phyloP scores from a whole-genome alignment of 202 grass and related monocot genomes.

The Miscanthus sacchariflorus region DNA sequence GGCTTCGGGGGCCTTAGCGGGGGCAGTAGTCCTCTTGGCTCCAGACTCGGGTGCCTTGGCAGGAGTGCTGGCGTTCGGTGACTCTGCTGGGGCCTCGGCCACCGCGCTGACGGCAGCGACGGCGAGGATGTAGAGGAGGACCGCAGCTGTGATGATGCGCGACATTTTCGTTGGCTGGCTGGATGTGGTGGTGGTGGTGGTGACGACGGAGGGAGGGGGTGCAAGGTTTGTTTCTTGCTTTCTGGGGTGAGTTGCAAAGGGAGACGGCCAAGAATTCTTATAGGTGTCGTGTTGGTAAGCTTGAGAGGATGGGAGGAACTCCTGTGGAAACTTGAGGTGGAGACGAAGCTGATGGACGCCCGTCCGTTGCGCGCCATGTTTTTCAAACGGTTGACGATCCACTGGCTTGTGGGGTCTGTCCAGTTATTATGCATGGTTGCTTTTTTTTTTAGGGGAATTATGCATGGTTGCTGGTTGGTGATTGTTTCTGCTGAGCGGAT shows the following conservation, averaged over 20 bases:
- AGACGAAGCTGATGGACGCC: constrained; percentile 12
- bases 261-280: constrained; percentile 35
- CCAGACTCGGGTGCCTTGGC: constrained; percentile 8
- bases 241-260: constrained; percentile 55
- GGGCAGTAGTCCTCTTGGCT: neutral
- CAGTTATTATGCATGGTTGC: neutral
- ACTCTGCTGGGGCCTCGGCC: constrained; percentile 44
- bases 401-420: neutral
- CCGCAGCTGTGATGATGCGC: constrained; percentile 28
- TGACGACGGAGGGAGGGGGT: neutral
- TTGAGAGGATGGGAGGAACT: constrained; percentile 23
- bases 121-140: constrained; percentile 49
- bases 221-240: constrained; percentile 32
- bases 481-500: neutral
- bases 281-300: neutral
- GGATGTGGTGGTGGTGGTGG: neutral
- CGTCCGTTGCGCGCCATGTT: constrained; percentile 43
- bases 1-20: constrained; percentile 14
- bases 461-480: neutral
- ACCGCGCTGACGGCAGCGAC: neutral
- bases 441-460: too few relatives aligned
- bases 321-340: constrained; percentile 5
- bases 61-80: constrained; percentile 5
- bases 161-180: constrained; percentile 47
- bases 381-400: neutral